Evolutionary conservation across 345 rosid genomes (phyloP), one percentile per base, ranked within the genome.

Genomic region (Lumnitzera racemosa): DNA sequence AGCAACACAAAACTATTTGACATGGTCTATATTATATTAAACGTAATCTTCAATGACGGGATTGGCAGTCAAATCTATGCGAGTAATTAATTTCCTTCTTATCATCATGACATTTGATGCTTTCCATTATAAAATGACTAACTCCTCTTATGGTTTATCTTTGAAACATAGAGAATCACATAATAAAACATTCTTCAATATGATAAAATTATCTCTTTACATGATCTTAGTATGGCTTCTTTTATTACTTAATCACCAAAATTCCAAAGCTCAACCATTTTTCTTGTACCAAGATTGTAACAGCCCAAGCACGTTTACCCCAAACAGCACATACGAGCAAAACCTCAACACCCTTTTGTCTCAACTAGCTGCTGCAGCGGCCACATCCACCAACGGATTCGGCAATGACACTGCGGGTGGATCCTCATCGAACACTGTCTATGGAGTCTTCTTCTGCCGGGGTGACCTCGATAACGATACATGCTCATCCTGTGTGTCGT

Each of bases 361-460:
- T n/a, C 31, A 63, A 46, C 67, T 73, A 36, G 27, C 70, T 56
- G 52, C 67, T 5, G 53, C 62, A 9, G 62, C 61, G 0, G 6
- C 47, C 29, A 0, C 13, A 51, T 16, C n/a, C 41, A 4, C 24
- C 67, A 0, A n/a, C 1, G 62, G 69, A 1, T 72, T 58, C 46
- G 31, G 53, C 58, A 55, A 3, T 36, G 13, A 49, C 48, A 46
- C 14, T 0, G 23, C 55, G 0, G 69, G 72, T 4, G 51, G 5
- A 15, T 29, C 20, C 47, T 52, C 61, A 12, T 67, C 61, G 2
- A 55, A 64, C n/a, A 24, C n/a, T 13, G 67, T 54, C 53, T 57
- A 64, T 15, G 77, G 77, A 16, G 58, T 65, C 47, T 69, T 60
- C 56, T 67, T 73, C 54, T 73, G 74, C 61, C 70, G 71, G 0